Conservation (phyloP, 2,329 filamentous ascomycete species). For the Fusarium decemcellulare region DNA sequence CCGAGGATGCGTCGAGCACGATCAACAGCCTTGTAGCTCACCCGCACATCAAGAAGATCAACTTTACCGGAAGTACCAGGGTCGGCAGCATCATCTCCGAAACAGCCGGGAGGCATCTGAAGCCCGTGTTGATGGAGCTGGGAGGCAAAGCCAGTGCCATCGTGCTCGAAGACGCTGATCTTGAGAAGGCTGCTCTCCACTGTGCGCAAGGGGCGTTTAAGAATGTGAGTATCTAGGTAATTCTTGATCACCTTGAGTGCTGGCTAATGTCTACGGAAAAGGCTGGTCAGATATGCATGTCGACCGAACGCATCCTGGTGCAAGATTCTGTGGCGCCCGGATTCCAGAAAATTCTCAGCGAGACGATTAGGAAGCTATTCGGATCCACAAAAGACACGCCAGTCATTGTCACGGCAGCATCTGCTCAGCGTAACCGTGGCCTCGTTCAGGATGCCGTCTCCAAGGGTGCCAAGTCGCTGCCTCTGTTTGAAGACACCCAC, state of each 20-base stretch:
- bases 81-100: slow-evolving; percentile 81
- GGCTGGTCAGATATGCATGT: slow-evolving; percentile 86
- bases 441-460: slow-evolving; percentile 19
- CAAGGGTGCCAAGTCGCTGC: slow-evolving; percentile 13
- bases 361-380: slow-evolving; percentile 11
- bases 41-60: slow-evolving; percentile 80
- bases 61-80: slow-evolving; percentile 83
- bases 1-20: slow-evolving; percentile 75
- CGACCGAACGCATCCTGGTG: slow-evolving; percentile 68
- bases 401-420: slow-evolving; percentile 10
- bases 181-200: slow-evolving; percentile 78
- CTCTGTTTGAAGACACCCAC: slow-evolving; percentile 6
- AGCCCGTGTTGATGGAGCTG: slow-evolving; percentile 84
- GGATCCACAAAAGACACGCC: slow-evolving; percentile 11
- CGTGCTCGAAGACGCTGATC: slow-evolving; percentile 83
- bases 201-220: slow-evolving; percentile 51
- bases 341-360: slow-evolving; percentile 11
- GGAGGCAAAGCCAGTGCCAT: slow-evolving; percentile 86
- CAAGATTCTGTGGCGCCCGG: slow-evolving; percentile 12
- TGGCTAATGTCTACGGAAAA: slow-evolving; percentile 5
- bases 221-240: slow-evolving; percentile 17
- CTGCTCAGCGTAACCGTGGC: slow-evolving; percentile 16
- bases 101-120: slow-evolving; percentile 79
- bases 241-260: not conserved
- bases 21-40: slow-evolving; percentile 77